These are phyloP conservation scores for Fusarium solani-melongenae DNA, from an alignment of 2,329 filamentous ascomycete genomes.

Conservation along the genomic window DNA sequence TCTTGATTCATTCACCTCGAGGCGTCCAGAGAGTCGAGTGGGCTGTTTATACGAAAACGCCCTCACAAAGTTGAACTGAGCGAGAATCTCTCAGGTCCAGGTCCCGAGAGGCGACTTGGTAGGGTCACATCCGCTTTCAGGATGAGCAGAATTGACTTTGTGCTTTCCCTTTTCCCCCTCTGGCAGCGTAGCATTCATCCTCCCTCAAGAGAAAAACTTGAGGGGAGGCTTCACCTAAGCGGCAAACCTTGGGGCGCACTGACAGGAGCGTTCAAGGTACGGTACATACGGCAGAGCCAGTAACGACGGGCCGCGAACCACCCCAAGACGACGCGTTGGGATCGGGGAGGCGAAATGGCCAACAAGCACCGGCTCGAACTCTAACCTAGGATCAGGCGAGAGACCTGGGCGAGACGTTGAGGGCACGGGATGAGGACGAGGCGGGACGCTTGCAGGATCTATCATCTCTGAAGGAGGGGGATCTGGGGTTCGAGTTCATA, in stretches of 20 bases:
- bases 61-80: slow-evolving; percentile 5
- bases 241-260: slow-evolving; percentile 22
- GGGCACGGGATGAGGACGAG: neutral
- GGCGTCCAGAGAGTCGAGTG: slow-evolving; percentile 13
- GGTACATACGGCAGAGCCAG: slow-evolving; percentile 9
- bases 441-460: slow-evolving; percentile 37
- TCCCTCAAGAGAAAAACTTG: neutral
- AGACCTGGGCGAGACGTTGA: neutral
- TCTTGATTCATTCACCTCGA: slow-evolving; percentile 32
- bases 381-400: slow-evolving; percentile 10
- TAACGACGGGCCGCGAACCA: neutral
- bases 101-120: slow-evolving; percentile 6
- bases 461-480: neutral
- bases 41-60: slow-evolving; percentile 32
- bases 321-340: neutral
- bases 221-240: slow-evolving; percentile 14
- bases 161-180: neutral
- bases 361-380: slow-evolving; percentile 24
- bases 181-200: slow-evolving; percentile 11
- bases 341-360: slow-evolving; percentile 32
- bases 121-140: slow-evolving; percentile 34
- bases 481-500: slow-evolving; percentile 8
- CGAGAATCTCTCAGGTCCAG: neutral
- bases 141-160: slow-evolving; percentile 20
- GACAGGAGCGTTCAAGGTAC: neutral